Conservation (phyloP, 805 yeast species). For the Cyberlindnera saturnus region DNA sequence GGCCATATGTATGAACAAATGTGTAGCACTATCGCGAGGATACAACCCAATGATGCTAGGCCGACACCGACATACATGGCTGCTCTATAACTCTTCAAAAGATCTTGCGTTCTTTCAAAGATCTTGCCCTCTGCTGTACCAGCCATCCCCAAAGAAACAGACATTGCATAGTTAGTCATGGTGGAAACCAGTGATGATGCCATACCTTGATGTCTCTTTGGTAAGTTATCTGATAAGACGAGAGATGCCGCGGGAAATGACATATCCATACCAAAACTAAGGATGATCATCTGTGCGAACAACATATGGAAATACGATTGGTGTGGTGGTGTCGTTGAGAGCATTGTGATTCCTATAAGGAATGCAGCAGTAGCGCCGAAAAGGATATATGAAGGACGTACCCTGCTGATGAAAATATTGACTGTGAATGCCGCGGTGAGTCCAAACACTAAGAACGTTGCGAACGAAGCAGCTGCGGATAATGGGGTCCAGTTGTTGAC, state of each 20-base stretch:
- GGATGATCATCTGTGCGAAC: slow-evolving; percentile 48
- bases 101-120: slow-evolving; percentile 18
- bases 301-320: slow-evolving; percentile 56
- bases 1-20: slow-evolving; percentile 8
- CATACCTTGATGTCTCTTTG: slow-evolving; percentile 64
- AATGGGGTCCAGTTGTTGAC: slow-evolving; percentile 44
- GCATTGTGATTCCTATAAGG: slow-evolving; percentile 44
- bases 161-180: slow-evolving; percentile 64
- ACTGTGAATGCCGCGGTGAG: slow-evolving; percentile 47
- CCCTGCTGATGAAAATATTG: slow-evolving; percentile 38
- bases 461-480: slow-evolving; percentile 38
- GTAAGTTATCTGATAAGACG: slow-evolving; percentile 52
- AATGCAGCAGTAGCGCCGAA: slow-evolving; percentile 48
- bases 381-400: slow-evolving; percentile 46
- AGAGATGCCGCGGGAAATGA: slow-evolving; percentile 73
- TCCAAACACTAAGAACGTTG: slow-evolving; percentile 48
- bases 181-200: slow-evolving; percentile 73
- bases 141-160: slow-evolving; percentile 65
- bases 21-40: slow-evolving; percentile 6
- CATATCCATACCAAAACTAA: slow-evolving; percentile 72
- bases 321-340: slow-evolving; percentile 49
- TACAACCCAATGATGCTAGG: slow-evolving; percentile 41
- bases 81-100: slow-evolving; percentile 43
- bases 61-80: slow-evolving; percentile 62
- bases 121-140: slow-evolving; percentile 54